Percentiles rank a stretch among this genome's conserved stretches.
These are phyloP conservation scores for Clarireedia homoeocarpa DNA, from an alignment of 2,329 filamentous ascomycete genomes.

Conservation along the genomic window DNA sequence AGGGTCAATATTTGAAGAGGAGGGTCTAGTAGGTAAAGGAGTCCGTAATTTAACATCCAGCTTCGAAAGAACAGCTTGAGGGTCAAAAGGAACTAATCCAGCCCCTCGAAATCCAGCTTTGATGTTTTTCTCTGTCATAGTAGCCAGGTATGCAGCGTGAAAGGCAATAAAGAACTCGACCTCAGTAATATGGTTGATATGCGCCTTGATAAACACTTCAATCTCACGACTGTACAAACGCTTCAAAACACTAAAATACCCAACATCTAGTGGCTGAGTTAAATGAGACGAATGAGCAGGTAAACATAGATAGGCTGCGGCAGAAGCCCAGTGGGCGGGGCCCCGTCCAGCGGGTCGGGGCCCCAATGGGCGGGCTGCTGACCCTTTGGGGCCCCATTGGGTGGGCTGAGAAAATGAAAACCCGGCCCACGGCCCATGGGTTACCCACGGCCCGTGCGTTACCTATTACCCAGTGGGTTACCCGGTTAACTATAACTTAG, in stretches of 20 bases:
- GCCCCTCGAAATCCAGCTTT: conserved; percentile 26
- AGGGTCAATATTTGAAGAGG: too few species aligned
- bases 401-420: too few species aligned
- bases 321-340: too few species aligned
- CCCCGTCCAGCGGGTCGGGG: too few species aligned
- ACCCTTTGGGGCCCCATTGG: too few species aligned
- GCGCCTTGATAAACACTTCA: conserved; percentile 22
- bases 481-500: too few species aligned
- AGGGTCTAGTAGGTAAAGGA: conserved; percentile 10
- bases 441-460: too few species aligned
- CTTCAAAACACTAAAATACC: conserved; percentile 33
- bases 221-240: conserved; percentile 27
- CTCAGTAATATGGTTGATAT: conserved; percentile 29
- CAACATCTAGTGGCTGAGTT: conserved; percentile 34
- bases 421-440: too few species aligned
- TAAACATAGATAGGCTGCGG: too few species aligned
- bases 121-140: conserved; percentile 26
- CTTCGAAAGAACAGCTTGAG: conserved; percentile 28
- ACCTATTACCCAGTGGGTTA: too few species aligned
- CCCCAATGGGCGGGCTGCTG: too few species aligned
- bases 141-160: conserved; percentile 19
- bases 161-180: conserved; percentile 25
- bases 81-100: conserved; percentile 5
- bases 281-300: conserved; percentile 30
- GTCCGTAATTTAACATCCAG: conserved; percentile 25